These are phyloP conservation scores for Luvunga scandens DNA, from an alignment of 345 rosid genomes.

Conservation along the genomic window DNA sequence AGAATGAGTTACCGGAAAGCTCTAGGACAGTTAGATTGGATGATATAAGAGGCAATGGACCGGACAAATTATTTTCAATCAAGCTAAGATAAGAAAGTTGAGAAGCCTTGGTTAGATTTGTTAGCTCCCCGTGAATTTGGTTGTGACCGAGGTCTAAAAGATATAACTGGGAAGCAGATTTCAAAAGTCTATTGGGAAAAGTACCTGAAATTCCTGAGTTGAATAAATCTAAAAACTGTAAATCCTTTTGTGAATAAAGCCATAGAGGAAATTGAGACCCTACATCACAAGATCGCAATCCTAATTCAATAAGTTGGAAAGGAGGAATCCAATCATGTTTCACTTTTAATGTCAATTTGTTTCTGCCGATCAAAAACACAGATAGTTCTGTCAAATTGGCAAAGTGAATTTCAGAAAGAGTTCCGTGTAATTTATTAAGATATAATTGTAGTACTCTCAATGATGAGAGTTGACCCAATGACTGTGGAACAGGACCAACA, in stretches of 20 bases:
- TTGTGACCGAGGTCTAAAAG: slow-evolving; percentile 27
- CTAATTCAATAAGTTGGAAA: slow-evolving; percentile 21
- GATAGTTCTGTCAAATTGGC: slow-evolving; percentile 22
- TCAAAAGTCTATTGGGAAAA: not conserved
- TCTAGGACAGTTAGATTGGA: slow-evolving; percentile 20
- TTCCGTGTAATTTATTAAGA: not conserved
- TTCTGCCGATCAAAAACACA: slow-evolving; percentile 3
- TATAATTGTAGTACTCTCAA: not conserved
- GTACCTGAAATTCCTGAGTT: slow-evolving; percentile 24
- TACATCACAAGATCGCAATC: slow-evolving; percentile 14
- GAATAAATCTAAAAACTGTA: slow-evolving; percentile 26
- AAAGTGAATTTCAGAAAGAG: slow-evolving; percentile 23
- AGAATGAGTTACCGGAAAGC: slow-evolving; percentile 35
- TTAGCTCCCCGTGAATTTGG: slow-evolving; percentile 25
- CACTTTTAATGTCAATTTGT: slow-evolving; percentile 17
- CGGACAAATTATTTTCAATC: slow-evolving; percentile 12
- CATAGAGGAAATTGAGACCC: slow-evolving; percentile 39
- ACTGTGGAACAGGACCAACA: not conserved
- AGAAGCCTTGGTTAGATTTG: not conserved
- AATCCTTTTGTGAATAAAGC: slow-evolving; percentile 19
- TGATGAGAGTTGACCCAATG: not conserved
- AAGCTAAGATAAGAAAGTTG: slow-evolving; percentile 16
- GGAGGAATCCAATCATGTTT: slow-evolving; percentile 31
- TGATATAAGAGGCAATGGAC: slow-evolving; percentile 14
- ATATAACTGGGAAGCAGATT: not conserved